Evolutionary conservation across 441 rosid species (phyloP).

Genomic region (Syzygium syzygioides): DNA sequence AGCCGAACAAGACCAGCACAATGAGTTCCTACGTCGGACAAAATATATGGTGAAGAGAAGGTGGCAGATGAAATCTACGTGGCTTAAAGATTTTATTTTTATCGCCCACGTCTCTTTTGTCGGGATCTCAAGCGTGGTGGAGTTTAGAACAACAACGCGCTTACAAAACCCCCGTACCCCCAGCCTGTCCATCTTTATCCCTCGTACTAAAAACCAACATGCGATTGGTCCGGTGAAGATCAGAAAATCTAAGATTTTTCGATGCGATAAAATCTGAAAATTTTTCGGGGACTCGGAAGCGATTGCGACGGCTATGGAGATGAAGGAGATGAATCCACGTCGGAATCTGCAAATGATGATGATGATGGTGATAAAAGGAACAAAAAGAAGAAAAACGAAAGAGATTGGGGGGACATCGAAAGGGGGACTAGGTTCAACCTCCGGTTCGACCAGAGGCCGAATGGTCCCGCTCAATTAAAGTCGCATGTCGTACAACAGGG

Average conservation of each 20-base stretch:
- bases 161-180: neutral
- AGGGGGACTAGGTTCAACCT: neutral
- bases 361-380: too few relatives aligned
- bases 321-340: neutral
- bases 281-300: neutral
- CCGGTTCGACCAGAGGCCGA: neutral
- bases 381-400: neutral
- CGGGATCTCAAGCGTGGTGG: neutral
- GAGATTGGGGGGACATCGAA: neutral
- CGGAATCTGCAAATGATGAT: neutral
- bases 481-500: neutral
- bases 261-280: neutral
- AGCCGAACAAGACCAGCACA: conserved; percentile 8
- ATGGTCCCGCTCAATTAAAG: neutral
- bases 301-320: neutral
- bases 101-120: neutral
- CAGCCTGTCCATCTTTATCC: neutral
- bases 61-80: neutral
- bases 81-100: neutral
- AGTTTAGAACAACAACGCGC: neutral
- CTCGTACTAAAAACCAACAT: neutral
- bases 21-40: neutral
- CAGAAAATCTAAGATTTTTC: neutral
- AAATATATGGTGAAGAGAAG: neutral
- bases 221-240: neutral